Conservation (phyloP, 2,329 filamentous ascomycete genomes). For the Coleophoma crateriformis region DNA sequence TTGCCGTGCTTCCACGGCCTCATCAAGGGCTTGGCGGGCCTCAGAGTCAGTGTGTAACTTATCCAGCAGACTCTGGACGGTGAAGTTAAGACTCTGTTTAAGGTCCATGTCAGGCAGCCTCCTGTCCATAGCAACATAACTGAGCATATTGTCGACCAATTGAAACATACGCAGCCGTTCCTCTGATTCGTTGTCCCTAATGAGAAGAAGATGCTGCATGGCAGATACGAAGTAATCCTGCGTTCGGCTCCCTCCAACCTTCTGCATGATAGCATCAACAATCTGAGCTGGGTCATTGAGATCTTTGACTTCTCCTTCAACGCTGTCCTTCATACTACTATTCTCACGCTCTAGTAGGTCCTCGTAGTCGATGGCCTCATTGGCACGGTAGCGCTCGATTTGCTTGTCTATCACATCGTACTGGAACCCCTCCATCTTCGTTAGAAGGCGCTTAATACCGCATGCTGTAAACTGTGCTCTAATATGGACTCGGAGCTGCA, state of each 20-base stretch:
- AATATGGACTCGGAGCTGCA: constrained; percentile 90
- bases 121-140: constrained; percentile 97
- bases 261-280: constrained; percentile 84
- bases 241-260: constrained; percentile 75
- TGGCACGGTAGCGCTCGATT: constrained; percentile 85
- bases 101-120: constrained; percentile 94
- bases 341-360: constrained; percentile 90
- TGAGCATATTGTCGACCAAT: constrained; percentile 96
- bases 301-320: constrained; percentile 68
- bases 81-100: constrained; percentile 96
- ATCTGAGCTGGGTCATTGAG: constrained; percentile 91
- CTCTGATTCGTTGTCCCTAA: constrained; percentile 85
- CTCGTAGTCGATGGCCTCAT: constrained; percentile 97
- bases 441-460: constrained; percentile 88
- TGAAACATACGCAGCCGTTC: constrained; percentile 95
- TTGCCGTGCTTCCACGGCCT: constrained; percentile 82
- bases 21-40: constrained; percentile 85
- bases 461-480: constrained; percentile 93
- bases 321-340: constrained; percentile 80
- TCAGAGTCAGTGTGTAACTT: constrained; percentile 96
- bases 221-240: constrained; percentile 96
- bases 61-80: constrained; percentile 89
- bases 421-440: constrained; percentile 97
- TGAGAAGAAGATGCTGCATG: constrained; percentile 89
- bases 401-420: constrained; percentile 99